Conservation (phyloP, 257 asterid species). For the Rubia yunnanensis region DNA sequence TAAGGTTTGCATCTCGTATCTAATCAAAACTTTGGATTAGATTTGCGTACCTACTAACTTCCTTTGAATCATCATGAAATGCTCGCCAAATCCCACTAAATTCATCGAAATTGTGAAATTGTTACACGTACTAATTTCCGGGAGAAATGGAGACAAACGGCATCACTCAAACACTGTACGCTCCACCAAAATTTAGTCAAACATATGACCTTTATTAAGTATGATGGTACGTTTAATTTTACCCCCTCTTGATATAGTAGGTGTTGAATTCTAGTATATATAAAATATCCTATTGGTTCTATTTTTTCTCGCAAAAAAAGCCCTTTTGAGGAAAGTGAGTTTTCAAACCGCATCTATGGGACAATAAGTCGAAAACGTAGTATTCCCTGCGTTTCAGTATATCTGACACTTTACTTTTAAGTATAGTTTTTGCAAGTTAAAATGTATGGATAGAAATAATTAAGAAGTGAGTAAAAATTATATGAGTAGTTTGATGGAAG, state of each 20-base stretch:
- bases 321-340: too few species aligned
- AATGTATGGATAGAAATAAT: too few species aligned
- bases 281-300: too few species aligned
- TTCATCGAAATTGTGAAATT: not conserved
- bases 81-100: not conserved
- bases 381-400: too few species aligned
- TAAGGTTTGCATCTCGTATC: not conserved
- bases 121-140: not conserved
- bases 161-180: not conserved
- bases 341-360: too few species aligned
- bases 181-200: slow-evolving; percentile 1
- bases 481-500: too few species aligned
- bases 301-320: too few species aligned
- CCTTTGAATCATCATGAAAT: slow-evolving; percentile 4
- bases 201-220: not conserved
- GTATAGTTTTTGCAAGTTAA: too few species aligned
- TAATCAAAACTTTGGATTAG: not conserved
- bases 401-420: too few species aligned
- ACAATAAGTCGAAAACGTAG: too few species aligned
- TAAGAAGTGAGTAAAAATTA: too few species aligned
- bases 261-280: not conserved
- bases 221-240: not conserved
- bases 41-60: not conserved
- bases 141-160: slow-evolving; percentile 9
- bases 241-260: not conserved